Conservation (phyloP, 1,284 basidiomycete species). For the Trametes sp. region DNA sequence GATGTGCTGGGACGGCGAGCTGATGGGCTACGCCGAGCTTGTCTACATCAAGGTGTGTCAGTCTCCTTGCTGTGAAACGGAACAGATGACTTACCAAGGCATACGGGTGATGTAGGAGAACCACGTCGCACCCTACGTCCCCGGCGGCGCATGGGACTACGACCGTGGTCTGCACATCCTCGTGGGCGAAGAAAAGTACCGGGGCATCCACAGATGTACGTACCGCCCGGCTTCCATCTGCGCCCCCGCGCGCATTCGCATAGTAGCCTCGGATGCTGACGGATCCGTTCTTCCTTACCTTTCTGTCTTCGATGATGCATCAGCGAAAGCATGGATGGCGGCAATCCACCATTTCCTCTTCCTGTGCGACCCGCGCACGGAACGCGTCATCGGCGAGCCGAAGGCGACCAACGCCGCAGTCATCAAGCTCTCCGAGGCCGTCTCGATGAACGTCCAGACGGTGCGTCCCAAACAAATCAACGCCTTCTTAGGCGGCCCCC, state of each 20-base stretch:
- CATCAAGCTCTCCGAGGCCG: conserved; percentile 36
- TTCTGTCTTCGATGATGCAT: background rate
- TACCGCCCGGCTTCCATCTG: conserved; percentile 9
- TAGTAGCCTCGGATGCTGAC: background rate
- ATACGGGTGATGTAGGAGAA: conserved; percentile 45
- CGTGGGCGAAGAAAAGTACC: conserved; percentile 57
- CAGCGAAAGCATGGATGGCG: conserved; percentile 56
- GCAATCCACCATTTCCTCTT: conserved; percentile 57
- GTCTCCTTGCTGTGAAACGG: background rate
- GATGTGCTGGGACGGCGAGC: conserved; percentile 60
- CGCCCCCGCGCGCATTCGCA: background rate
- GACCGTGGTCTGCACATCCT: conserved; percentile 59
- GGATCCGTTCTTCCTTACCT: background rate
- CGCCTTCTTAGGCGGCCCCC: background rate
- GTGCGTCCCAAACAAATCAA: conserved; percentile 26
- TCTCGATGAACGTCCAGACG: conserved; percentile 31
- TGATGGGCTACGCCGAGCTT: conserved; percentile 61
- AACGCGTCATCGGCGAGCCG: conserved; percentile 57
- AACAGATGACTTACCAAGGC: too few relatives aligned
- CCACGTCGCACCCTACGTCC: conserved; percentile 52
- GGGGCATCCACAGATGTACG: conserved; percentile 52
- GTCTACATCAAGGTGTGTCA: conserved; percentile 56
- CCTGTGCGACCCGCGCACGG: conserved; percentile 55
- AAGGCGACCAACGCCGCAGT: conserved; percentile 47
- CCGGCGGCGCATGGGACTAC: conserved; percentile 52